Evolutionary conservation across 2,329 filamentous ascomycete species (phyloP), one percentile per base, ranked within the genome.

Genomic region (Diaporthe velutina): DNA sequence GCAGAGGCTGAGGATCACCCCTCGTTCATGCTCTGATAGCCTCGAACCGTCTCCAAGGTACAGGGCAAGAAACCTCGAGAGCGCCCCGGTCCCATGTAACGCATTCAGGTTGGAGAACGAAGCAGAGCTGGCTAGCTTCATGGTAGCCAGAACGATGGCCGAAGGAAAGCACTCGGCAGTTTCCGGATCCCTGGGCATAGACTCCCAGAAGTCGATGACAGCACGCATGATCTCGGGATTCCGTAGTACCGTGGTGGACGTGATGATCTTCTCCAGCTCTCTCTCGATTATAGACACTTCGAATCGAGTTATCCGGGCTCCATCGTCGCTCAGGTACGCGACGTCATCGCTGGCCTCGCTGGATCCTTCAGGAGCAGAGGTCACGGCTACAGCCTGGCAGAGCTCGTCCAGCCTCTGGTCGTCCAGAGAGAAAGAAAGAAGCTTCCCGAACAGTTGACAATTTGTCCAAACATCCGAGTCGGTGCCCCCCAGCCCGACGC

Each of bases 381-480:
- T 66, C 3, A 73, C 72, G 45, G 84, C 85, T 57, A 88, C 83
- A 17, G 86, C 86, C 76, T 89, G 86, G 81, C 94, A 97, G 66
- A 97, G 86, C 73, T 90, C 86, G 71, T 93, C 91, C 75, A 96
- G 87, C 58, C 92, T 90, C 80, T 95, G 92, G 81, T 98, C 93
- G 73, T 95, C 93, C 68, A 98, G 84, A 1, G 93, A 92, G 84
- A 97, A 96, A 7, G 94, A 91, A 67, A 98, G 88, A 12, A 98
- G 89, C 78, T 93, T 93, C 38, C 95, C 95, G 83, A 97, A 97
- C 5, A 97, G 88, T 82, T 96, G 93, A 78, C 89, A 90, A 79
- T 89, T 90, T 71, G 90, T 89, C 90, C 90, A 92, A 8, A 89
- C 83, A 79, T 97, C 94, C 58, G 91, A 88, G 77, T 94, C 92